These are phyloP conservation scores for Ophiostoma novo-ulmi DNA, from an alignment of 2,329 filamentous ascomycete genomes.

Conservation along the genomic window DNA sequence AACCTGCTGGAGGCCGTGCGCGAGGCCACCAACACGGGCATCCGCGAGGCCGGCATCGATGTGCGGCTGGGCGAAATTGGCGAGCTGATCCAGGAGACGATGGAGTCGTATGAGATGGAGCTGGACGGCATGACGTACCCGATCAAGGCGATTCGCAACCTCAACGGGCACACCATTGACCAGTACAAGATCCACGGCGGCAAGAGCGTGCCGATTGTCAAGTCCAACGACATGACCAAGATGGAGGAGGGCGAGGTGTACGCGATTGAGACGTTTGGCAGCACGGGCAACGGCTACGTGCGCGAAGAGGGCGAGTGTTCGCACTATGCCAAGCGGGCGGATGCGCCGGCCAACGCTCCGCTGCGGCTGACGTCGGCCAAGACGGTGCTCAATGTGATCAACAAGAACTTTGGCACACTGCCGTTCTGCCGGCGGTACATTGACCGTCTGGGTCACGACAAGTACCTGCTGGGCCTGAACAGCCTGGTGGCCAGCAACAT, in stretches of 20 bases:
- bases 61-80: conserved; percentile 83
- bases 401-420: conserved; percentile 92
- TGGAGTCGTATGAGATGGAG: conserved; percentile 90
- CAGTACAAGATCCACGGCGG: conserved; percentile 86
- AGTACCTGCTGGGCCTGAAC: conserved; percentile 87
- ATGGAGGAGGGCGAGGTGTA: conserved; percentile 98
- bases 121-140: conserved; percentile 72
- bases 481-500: conserved; percentile 77
- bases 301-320: conserved; percentile 84
- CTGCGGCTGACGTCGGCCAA: conserved; percentile 77
- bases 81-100: conserved; percentile 77
- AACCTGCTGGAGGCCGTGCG: conserved; percentile 67
- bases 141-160: conserved; percentile 78
- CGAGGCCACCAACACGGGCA: conserved; percentile 77
- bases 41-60: conserved; percentile 88
- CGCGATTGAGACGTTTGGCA: conserved; percentile 93
- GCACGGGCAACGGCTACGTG: conserved; percentile 84
- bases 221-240: conserved; percentile 80
- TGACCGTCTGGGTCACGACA: conserved; percentile 88
- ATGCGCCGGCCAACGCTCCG: conserved; percentile 65
- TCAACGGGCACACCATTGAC: conserved; percentile 85
- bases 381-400: conserved; percentile 79
- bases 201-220: conserved; percentile 92
- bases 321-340: conserved; percentile 72
- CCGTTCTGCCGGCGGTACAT: conserved; percentile 88